Conservation (phyloP, 2,329 filamentous ascomycete genomes). For the Neurospora crassa region DNA sequence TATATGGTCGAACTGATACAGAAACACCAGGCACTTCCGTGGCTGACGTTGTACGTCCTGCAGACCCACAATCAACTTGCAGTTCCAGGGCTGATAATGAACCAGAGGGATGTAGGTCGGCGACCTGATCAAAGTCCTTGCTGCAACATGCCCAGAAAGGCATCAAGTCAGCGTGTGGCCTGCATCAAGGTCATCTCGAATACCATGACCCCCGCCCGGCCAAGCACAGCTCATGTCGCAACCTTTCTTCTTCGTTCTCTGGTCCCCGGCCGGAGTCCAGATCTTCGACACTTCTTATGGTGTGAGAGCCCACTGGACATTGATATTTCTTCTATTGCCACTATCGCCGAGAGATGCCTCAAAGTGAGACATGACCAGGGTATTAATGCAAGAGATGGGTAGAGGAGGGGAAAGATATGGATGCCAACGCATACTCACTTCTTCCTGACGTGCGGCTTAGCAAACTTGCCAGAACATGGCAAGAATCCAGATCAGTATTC, state of each 20-base stretch:
- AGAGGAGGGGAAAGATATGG: not conserved
- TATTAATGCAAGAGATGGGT: constrained; percentile 4
- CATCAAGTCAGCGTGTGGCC: not conserved
- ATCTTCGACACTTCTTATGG: not conserved
- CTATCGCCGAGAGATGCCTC: constrained; percentile 3
- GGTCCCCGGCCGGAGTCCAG: not conserved
- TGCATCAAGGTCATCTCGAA: constrained; percentile 2
- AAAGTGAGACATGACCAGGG: constrained; percentile 9
- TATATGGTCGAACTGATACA: not conserved
- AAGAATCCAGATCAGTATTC: not conserved
- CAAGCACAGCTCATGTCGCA: constrained; percentile 1
- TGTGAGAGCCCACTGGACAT: not conserved
- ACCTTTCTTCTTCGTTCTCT: not conserved
- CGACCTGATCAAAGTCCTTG: not conserved
- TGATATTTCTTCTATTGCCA: constrained; percentile 3
- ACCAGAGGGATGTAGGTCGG: not conserved
- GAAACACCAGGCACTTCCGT: not conserved
- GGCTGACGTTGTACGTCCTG: constrained; percentile 2
- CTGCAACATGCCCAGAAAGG: not conserved
- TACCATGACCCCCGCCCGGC: not conserved
- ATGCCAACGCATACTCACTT: not conserved
- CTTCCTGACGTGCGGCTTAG: not conserved
- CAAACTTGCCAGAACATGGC: not conserved
- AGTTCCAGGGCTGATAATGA: not conserved
- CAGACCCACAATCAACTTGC: not conserved